Conservation (phyloP, 2,329 filamentous ascomycete genomes). For the Myriosclerotinia curreyana region DNA sequence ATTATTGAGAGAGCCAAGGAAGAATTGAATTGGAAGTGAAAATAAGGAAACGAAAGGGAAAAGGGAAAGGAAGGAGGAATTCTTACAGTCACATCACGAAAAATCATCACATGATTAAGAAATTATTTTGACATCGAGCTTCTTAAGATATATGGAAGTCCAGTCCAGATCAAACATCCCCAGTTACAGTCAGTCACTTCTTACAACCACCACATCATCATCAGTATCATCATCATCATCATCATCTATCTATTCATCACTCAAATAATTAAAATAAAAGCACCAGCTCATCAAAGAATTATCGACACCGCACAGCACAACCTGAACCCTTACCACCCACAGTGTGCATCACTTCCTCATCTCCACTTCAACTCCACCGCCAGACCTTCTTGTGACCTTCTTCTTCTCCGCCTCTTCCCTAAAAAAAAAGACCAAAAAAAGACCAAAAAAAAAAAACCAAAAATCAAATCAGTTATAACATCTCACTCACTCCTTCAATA, state of each 20-base stretch:
- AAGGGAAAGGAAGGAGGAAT: neutral
- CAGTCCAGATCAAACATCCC: too few species aligned
- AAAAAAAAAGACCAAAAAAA: too few species aligned
- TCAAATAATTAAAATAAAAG: too few species aligned
- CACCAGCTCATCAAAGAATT: neutral
- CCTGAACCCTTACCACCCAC: neutral
- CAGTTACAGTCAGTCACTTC: too few species aligned
- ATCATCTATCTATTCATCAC: too few species aligned
- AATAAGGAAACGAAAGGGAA: neutral
- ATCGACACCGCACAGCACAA: neutral
- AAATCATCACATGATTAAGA: too few species aligned
- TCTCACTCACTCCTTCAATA: conserved; percentile 11
- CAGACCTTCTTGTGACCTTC: conserved; percentile 11
- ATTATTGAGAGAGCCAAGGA: neutral
- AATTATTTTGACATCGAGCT: too few species aligned
- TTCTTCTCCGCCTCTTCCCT: neutral
- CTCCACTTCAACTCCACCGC: conserved; percentile 9
- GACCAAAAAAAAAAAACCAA: neutral
- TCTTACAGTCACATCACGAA: neutral
- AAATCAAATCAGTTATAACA: neutral
- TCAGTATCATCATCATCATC: too few species aligned
- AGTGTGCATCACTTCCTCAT: too few species aligned
- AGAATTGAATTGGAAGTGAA: neutral
- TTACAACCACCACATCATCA: too few species aligned
- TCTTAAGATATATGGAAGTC: too few species aligned